Percentiles rank a stretch among this genome's conserved stretches.
Evolutionary conservation across 2,329 filamentous ascomycete genomes (phyloP).

Genomic region (Diaporthe sp.): DNA sequence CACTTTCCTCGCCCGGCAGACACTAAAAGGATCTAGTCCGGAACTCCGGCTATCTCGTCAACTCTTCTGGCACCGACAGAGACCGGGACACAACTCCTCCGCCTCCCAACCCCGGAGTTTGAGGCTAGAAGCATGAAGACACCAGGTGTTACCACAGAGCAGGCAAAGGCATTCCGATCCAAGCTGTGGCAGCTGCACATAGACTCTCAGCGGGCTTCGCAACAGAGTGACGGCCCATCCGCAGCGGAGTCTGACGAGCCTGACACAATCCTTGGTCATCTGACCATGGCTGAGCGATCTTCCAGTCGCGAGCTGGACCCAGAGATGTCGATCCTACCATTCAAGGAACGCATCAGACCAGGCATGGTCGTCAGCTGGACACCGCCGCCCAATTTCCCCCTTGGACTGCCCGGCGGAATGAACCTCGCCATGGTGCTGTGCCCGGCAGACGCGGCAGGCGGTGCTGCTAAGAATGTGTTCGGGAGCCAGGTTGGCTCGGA

Average conservation of each 20-base stretch:
- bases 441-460: not conserved
- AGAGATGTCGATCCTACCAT: accelerated
- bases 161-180: not conserved
- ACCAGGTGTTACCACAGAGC: not conserved
- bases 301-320: not conserved
- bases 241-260: not conserved
- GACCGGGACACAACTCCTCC: not conserved
- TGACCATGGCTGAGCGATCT: not conserved
- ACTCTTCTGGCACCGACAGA: not conserved
- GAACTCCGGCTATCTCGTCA: not conserved
- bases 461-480: not conserved
- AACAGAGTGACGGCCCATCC: not conserved
- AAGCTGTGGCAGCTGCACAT: not conserved
- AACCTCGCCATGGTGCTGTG: not conserved
- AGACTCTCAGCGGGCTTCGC: not conserved
- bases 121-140: not conserved
- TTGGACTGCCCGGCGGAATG: not conserved
- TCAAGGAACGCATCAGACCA: not conserved
- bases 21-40: not conserved
- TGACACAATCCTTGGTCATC: not conserved
- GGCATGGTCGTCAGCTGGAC: not conserved
- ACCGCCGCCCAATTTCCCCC: not conserved
- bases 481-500: not conserved
- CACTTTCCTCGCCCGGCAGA: too few species aligned
- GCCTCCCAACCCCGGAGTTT: not conserved